Conservation (phyloP, 768 basidiomycete genomes). For the Leucocoprinus leucothites region DNA sequence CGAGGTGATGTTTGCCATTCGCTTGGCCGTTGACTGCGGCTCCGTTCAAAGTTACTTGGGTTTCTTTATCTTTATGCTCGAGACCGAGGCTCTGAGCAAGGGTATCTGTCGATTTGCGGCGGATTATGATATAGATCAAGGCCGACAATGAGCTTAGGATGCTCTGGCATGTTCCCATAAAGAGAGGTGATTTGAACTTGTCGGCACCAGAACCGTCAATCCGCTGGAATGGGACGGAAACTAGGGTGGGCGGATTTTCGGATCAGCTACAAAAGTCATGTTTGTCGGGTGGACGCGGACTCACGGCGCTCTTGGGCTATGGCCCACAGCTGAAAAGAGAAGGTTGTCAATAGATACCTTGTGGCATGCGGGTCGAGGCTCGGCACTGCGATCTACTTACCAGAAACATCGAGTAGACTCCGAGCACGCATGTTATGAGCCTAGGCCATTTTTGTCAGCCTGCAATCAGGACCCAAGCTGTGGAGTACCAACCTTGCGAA, state of each 20-base stretch:
- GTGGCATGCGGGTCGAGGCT: not conserved
- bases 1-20: conserved; percentile 32
- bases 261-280: not conserved
- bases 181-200: conserved; percentile 83
- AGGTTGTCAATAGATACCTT: conserved; percentile 5
- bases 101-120: conserved; percentile 52
- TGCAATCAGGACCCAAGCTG: not conserved
- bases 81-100: conserved; percentile 63
- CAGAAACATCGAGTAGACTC: conserved; percentile 93
- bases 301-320: conserved; percentile 91
- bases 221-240: conserved; percentile 81
- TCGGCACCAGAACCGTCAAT: conserved; percentile 58
- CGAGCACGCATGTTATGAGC: conserved; percentile 72
- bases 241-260: conserved; percentile 29
- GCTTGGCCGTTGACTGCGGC: conserved; percentile 24
- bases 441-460: conserved; percentile 29
- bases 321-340: conserved; percentile 68
- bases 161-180: conserved; percentile 85
- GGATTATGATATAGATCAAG: conserved; percentile 67
- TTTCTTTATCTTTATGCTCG: conserved; percentile 25
- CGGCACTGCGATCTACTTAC: conserved; percentile 36
- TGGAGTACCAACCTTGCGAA: conserved; percentile 23
- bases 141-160: conserved; percentile 74
- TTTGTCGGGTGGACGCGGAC: conserved; percentile 20
- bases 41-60: conserved; percentile 23